Conservation (phyloP, 495 filamentous ascomycete genomes). For the Aspergillus taichungensis region DNA sequence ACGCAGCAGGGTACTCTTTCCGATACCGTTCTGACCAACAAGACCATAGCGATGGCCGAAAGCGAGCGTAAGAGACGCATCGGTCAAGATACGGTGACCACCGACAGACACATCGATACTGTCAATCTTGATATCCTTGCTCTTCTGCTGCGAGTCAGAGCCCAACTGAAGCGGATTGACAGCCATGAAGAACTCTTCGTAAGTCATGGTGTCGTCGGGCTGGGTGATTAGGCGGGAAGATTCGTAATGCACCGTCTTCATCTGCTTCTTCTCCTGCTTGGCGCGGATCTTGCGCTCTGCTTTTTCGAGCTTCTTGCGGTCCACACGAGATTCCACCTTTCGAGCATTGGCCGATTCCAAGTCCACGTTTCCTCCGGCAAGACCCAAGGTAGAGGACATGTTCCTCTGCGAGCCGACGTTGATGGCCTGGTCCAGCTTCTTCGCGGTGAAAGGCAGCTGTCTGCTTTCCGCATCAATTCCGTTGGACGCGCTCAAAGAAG, state of each 20-base stretch:
- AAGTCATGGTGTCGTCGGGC: slow-evolving; percentile 77
- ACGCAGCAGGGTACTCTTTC: slow-evolving; percentile 90
- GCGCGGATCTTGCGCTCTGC: slow-evolving; percentile 95
- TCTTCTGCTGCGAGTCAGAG: slow-evolving; percentile 65
- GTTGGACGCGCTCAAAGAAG: slow-evolving; percentile 64
- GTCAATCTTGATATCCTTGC: slow-evolving; percentile 98
- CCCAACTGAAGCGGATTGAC: slow-evolving; percentile 94
- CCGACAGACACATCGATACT: slow-evolving; percentile 89
- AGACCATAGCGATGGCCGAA: slow-evolving; percentile 95
- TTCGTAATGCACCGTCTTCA: slow-evolving; percentile 98
- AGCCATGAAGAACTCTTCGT: slow-evolving; percentile 99
- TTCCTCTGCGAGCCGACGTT: slow-evolving; percentile 90
- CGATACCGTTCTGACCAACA: slow-evolving; percentile 98
- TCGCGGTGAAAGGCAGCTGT: slow-evolving; percentile 65
- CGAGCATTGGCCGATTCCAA: slow-evolving; percentile 83
- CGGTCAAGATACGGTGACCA: slow-evolving; percentile 78
- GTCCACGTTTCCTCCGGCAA: slow-evolving; percentile 77
- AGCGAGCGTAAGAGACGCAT: slow-evolving; percentile 81
- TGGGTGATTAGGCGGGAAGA: slow-evolving; percentile 83
- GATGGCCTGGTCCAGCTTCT: slow-evolving; percentile 86
- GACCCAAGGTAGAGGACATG: slow-evolving; percentile 87
- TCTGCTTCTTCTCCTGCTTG: slow-evolving; percentile 96
- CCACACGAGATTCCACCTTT: slow-evolving; percentile 95
- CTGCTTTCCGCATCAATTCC: slow-evolving; percentile 59
- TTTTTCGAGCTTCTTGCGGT: slow-evolving; percentile 99